A percentile compares a stretch with the other conserved stretches of the same genome.
Evolutionary conservation across 192 early-diverging fungal species (phyloP).

Genomic region (Gonapodya prolifera): DNA sequence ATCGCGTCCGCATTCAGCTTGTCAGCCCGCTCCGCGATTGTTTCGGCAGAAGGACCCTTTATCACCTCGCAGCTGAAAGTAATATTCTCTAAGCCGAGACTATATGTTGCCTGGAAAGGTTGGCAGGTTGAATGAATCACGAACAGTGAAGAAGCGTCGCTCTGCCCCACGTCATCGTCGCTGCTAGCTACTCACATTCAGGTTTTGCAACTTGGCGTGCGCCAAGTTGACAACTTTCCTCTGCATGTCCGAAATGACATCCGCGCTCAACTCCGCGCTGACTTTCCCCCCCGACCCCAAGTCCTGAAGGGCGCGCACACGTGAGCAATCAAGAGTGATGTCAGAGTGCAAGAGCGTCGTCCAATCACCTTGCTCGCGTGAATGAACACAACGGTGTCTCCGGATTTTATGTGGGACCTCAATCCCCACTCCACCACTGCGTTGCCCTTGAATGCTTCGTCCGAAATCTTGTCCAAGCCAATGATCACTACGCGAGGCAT

Average conservation of each 20-base stretch:
- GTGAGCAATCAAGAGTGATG: too few species aligned
- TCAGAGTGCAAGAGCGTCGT: background rate
- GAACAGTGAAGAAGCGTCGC: too few species aligned
- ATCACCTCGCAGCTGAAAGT: background rate
- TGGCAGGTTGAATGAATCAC: background rate
- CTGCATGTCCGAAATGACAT: background rate
- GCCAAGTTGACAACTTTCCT: background rate
- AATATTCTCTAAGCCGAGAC: background rate
- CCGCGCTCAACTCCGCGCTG: background rate
- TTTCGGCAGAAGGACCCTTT: background rate
- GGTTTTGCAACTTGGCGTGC: background rate
- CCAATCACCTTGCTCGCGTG: background rate
- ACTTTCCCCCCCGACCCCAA: background rate
- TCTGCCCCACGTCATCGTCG: too few species aligned
- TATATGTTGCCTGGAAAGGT: background rate
- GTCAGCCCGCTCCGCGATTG: background rate
- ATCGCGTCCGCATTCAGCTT: background rate
- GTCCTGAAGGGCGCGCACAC: too few species aligned
- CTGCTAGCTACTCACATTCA: background rate
- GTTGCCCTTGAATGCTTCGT: background rate
- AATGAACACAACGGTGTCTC: background rate
- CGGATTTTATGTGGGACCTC: background rate
- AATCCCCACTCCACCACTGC: background rate
- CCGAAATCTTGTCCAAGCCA: background rate
- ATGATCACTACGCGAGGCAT: background rate